Base-by-base conservation (phyloP, 2,329 filamentous ascomycete genomes). In the Knufia petricola region DNA sequence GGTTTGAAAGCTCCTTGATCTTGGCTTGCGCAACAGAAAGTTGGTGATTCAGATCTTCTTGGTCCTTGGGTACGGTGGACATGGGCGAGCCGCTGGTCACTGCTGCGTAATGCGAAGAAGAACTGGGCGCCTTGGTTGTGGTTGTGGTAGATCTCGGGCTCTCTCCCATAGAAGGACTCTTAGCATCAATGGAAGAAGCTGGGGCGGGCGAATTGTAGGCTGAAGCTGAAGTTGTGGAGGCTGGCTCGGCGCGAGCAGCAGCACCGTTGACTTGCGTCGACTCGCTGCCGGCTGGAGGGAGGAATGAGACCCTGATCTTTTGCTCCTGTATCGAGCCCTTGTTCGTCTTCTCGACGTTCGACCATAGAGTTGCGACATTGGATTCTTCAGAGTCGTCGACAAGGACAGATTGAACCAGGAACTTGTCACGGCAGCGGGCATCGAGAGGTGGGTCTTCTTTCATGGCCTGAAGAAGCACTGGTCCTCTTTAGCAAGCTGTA, bases 381-480 rank as follows among this genome's bases (percentile, higher is more conserved):
- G 76, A 75, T 60, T 95, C 87, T 70, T 88, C 86, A 62, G 94
- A 86, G 55, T 81, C 75, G 19, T 84, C 83, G 57, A 95, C 85
- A 45, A 81, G 75, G 42, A 94, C 86, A 21, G 89, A 94, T 70
- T 96, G 90, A 30, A 96, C 90, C 48, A 96, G 79, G 68, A 96
- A 96, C 73, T 96, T 96, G 77, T 96, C 90, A 67, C 87, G 84
- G 73, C 92, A 98, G 67, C 87, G 89, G 54, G 85, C 82, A 65
- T 95, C 89, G 50, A 75, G 67, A 17, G 89, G 79, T 49, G 90
- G 90, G 62, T 96, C 89, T 63, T 87, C 81, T 75, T 95, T 95
- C 92, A 98, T 95, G 20, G 90, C 88, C 72, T 98, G 92, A 36
- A 98, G 81, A 31, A 96, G 82, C 50, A 98, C 92, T 94, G 58